Percentiles rank a stretch among this genome's conserved stretches.
Evolutionary conservation across 192 early-diverging fungal species (phyloP).

Genomic region (Rhizophagus prolifer): DNA sequence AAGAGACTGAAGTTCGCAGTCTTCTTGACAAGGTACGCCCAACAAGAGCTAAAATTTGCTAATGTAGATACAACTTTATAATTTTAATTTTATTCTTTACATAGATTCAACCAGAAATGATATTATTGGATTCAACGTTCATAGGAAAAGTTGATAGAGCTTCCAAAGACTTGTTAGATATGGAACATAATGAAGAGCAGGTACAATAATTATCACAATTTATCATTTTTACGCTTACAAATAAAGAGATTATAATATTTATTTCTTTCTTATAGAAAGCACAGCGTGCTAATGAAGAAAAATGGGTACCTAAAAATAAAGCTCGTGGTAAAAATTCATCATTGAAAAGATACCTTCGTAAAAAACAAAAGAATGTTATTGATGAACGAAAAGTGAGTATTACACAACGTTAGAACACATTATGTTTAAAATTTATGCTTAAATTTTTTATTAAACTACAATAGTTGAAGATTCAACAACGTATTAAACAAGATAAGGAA

Average conservation of each 20-base stretch:
- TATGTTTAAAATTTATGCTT: background rate
- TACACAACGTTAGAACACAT: background rate
- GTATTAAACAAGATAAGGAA: conserved; percentile 13
- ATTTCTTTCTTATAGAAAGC: conserved; percentile 34
- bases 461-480: background rate
- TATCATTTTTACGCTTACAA: background rate
- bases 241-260: background rate
- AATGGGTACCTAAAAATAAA: conserved; percentile 55
- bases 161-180: conserved; percentile 54
- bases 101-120: conserved; percentile 87
- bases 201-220: conserved; percentile 27
- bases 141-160: conserved; percentile 78
- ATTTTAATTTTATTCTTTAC: background rate
- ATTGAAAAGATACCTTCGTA: conserved; percentile 71
- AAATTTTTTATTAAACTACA: background rate
- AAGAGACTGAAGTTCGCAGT: conserved; percentile 82
- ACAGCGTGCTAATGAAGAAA: conserved; percentile 47
- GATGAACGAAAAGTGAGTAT: conserved; percentile 66
- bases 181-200: conserved; percentile 60
- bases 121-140: conserved; percentile 78
- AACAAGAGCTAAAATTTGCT: background rate
- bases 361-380: conserved; percentile 79
- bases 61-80: background rate
- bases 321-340: conserved; percentile 76
- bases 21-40: conserved; percentile 75